A percentile compares a stretch with the other conserved stretches of the same genome.
These are phyloP conservation scores for Neurospora sp. DNA, from an alignment of 495 filamentous ascomycete genomes.

Conservation along the genomic window DNA sequence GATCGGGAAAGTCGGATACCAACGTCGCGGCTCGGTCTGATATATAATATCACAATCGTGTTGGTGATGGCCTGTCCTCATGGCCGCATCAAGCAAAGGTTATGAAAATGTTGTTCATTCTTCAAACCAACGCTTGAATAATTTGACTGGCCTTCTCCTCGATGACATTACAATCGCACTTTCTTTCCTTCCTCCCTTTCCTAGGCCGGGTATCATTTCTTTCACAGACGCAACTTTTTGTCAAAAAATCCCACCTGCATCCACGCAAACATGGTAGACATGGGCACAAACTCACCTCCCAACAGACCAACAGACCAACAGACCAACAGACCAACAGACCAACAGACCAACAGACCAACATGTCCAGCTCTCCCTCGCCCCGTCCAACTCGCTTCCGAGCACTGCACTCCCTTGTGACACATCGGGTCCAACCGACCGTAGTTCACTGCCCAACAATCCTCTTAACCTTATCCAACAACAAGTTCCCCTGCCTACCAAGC, in stretches of 20 bases:
- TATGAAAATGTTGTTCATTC: background rate
- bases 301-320: background rate
- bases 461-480: constrained; percentile 73
- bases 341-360: background rate
- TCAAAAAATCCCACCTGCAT: background rate
- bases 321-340: background rate
- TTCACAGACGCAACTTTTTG: background rate
- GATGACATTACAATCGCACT: background rate
- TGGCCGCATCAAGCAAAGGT: background rate
- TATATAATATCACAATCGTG: background rate
- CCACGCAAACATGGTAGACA: background rate
- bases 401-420: background rate
- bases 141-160: background rate
- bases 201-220: background rate
- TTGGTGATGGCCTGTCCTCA: background rate
- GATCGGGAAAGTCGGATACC: background rate
- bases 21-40: background rate
- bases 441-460: constrained; percentile 45
- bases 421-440: background rate
- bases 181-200: background rate
- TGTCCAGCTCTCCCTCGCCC: background rate
- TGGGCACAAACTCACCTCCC: background rate
- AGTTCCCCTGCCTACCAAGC: constrained; percentile 74
- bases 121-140: background rate
- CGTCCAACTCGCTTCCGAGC: background rate